These are phyloP conservation scores for Saturnispora hagleri DNA, from an alignment of 805 yeast genomes.

Conservation along the genomic window DNA sequence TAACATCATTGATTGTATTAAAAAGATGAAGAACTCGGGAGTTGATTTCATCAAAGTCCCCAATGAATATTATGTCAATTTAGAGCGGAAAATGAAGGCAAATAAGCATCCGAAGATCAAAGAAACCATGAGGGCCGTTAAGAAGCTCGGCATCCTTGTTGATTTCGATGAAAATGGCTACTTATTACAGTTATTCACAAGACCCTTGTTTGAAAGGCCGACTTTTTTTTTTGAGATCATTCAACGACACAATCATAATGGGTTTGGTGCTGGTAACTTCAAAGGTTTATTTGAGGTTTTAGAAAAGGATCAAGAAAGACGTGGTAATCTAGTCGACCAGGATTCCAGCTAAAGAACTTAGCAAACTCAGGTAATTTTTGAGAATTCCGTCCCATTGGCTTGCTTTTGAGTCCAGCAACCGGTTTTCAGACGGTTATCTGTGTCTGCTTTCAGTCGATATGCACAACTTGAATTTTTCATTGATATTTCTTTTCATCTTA, in stretches of 20 bases:
- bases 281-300: constrained; percentile 72
- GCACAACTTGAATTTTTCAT: background rate
- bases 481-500: background rate
- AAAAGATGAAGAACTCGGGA: constrained; percentile 49
- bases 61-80: constrained; percentile 42
- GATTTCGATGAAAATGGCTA: constrained; percentile 77
- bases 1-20: constrained; percentile 51
- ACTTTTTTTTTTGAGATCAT: constrained; percentile 76
- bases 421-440: background rate
- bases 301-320: constrained; percentile 61
- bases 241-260: constrained; percentile 70
- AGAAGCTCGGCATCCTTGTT: constrained; percentile 50
- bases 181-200: constrained; percentile 69
- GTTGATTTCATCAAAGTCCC: constrained; percentile 61
- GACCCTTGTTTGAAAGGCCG: constrained; percentile 70
- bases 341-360: background rate
- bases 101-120: constrained; percentile 33
- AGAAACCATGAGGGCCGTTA: constrained; percentile 45
- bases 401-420: background rate
- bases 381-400: too few relatives aligned
- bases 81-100: constrained; percentile 35
- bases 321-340: constrained; percentile 50
- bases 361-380: too few relatives aligned
- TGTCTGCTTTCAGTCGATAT: background rate
- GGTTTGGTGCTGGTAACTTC: constrained; percentile 87